phyloP scores from a whole-genome alignment of 108 stramenopile species.

The Schizochytrium sp. region DNA sequence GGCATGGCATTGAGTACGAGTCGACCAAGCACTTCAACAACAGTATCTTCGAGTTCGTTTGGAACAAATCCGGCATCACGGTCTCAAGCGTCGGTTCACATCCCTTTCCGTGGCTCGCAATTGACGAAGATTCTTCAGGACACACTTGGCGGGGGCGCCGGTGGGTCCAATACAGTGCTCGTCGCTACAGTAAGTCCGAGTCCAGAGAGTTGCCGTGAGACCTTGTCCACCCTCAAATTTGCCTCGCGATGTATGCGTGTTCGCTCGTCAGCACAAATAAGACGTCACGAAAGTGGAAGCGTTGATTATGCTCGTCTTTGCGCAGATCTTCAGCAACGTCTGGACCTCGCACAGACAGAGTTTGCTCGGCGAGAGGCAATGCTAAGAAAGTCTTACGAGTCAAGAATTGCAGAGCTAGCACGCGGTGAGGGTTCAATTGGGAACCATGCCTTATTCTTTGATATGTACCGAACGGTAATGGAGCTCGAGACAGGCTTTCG shows the following conservation, averaged over 20 bases:
- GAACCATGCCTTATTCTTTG: neutral
- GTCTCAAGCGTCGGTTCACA: slow-evolving; percentile 65
- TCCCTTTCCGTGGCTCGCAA: slow-evolving; percentile 82
- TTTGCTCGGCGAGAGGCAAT: slow-evolving; percentile 25
- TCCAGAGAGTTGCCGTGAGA: slow-evolving; percentile 80
- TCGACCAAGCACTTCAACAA: slow-evolving; percentile 2
- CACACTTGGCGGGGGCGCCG: slow-evolving; percentile 75
- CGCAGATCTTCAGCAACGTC: neutral
- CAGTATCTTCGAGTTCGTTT: neutral
- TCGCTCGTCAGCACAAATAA: neutral
- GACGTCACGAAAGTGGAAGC: neutral
- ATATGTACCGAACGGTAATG: slow-evolving; percentile 53
- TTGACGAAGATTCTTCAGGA: slow-evolving; percentile 83
- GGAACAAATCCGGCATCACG: neutral
- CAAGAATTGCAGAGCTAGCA: neutral
- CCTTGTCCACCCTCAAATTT: slow-evolving; percentile 62
- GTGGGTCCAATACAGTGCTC: slow-evolving; percentile 77
- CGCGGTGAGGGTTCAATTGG: neutral
- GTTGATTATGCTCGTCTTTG: slow-evolving; percentile 21
- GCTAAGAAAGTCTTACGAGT: slow-evolving; percentile 12
- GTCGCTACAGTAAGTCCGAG: slow-evolving; percentile 81
- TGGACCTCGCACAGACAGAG: neutral
- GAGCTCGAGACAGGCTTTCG: slow-evolving; percentile 3
- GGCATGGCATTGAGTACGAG: neutral
- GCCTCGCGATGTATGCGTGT: slow-evolving; percentile 57